Evolutionary conservation across 805 yeast genomes (phyloP), one percentile per base, ranked within the genome.

Genomic region (Candida patagonica): DNA sequence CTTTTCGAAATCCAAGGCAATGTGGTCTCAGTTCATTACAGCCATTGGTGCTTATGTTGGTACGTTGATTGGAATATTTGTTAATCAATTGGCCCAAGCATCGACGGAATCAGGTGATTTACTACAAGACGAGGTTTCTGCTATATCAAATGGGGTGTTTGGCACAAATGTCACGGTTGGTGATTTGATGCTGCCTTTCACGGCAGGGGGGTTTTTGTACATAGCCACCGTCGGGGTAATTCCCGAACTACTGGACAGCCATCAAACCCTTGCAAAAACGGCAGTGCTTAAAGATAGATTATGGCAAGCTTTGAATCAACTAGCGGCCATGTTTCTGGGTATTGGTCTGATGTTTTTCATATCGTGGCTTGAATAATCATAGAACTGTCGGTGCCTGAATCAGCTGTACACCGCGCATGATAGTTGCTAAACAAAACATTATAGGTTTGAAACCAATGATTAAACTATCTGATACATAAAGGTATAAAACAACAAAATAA

Each of bases 121-220:
- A 1, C 22, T 19, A 12, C 39, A 34, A 10, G 32, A 13, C 12
- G 37, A 23, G n/a, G 10, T 35, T 26, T 26, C 12, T 22, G 17
- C 22, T 10, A 12, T 19, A 17, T 36, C 16, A 17, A 19, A 24
- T 36, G 75, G 75, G 1, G 42, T 68, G 4, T 63, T 68, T 45
- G 77, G 77, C 13, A 71, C 78, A n/a, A 55, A 67, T 13, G 78
- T 73, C 30, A 61, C 62, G 16, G 42, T 66, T 21, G 66, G 68
- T 9, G 83, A 76, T 44, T 54, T 72, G 40, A 69, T 80, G 10
- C 59, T 80, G 34, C 87, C 89, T 12, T 71, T 80, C 53, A 78
- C 87, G 1, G 82, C 87, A 1, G 92, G 89, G 45, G 83, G 84
- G 5, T 77, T 81, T 52, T 55, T 81, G 19, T 81, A 81, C 54